Base-by-base conservation (phyloP, 208 protist genomes). In the Trypanosoma platydactyli region DNA sequence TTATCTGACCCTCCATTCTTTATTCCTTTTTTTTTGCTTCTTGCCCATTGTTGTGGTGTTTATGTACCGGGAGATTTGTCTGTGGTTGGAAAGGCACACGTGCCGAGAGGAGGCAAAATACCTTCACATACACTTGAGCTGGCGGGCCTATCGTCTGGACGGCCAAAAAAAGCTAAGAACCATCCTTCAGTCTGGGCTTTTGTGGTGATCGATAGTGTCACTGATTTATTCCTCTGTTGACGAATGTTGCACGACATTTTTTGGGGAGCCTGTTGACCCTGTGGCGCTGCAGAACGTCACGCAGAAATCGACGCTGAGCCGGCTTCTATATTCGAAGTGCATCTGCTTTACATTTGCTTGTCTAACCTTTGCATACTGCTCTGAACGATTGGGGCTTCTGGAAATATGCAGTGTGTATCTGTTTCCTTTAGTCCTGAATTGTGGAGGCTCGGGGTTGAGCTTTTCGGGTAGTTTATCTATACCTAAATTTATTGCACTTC, bases 1-100 rank as follows among this genome's bases (percentile, higher is more conserved):
- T 38, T n/a, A 42, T 54, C 15, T 18, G 35, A 40, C 27, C 24
- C 22, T 12, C 27, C n/a, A 38, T 42, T 38, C 60, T 38, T 61
- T 42, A 45, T 61, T 68, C 62, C 35, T 69, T 59, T 38, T 20
- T 75, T 59, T 56, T 52, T 57, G 13, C 65, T 24, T 58, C 16
- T 54, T 41, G 18, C 55, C 25, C 38, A 62, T n/a, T 35, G 24
- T 30, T 15, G 24, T 42, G 7, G 52, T 38, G 33, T 38, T 3
- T 38, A 9, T 38, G 33, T 38, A 9, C 9, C 5, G 33, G 9
- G 33, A 3, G 33, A 9, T 38, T 38, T 38, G 33, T 38, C 5
- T 38, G 33, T 38, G 33, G 3, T 3, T 38, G 33, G 44, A 22
- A 48, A 48, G n/a, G 13, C 2, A 48, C 6, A 48, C 16, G 13